A percentile compares a stretch with the other conserved stretches of the same genome.
phyloP scores from a whole-genome alignment of 2,329 filamentous ascomycete species.

The Beauveria australis region DNA sequence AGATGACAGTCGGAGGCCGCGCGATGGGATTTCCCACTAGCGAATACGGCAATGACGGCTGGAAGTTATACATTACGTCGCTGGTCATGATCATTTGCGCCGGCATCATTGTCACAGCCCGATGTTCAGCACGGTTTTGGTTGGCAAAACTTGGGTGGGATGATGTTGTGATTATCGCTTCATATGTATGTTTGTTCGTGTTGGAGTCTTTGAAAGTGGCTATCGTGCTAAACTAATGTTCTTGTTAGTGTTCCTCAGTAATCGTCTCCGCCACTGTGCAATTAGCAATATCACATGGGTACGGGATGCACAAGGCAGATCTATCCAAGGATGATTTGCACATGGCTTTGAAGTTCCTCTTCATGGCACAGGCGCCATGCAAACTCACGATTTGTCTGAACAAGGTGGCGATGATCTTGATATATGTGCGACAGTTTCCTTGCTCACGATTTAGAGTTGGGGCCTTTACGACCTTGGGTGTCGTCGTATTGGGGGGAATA shows the following conservation, averaged over 20 bases:
- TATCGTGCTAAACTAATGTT: background rate
- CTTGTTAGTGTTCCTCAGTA: conserved; percentile 22
- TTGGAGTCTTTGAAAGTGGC: background rate
- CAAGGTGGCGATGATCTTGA: conserved; percentile 40
- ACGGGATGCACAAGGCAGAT: conserved; percentile 30
- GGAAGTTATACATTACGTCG: conserved; percentile 25
- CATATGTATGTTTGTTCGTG: conserved; percentile 20
- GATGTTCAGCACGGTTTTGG: conserved; percentile 26
- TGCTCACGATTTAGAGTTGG: conserved; percentile 31
- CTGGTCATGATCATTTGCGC: conserved; percentile 28
- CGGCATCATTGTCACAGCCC: conserved; percentile 25
- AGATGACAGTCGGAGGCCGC: conserved; percentile 1
- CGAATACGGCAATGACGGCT: conserved; percentile 26
- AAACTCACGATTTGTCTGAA: conserved; percentile 41
- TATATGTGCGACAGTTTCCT: conserved; percentile 43
- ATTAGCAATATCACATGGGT: conserved; percentile 28
- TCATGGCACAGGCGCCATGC: conserved; percentile 39
- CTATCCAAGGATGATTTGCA: conserved; percentile 21
- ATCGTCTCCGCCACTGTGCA: conserved; percentile 26
- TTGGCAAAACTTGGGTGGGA: conserved; percentile 28
- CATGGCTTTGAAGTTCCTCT: conserved; percentile 30
- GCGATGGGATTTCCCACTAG: conserved; percentile 21
- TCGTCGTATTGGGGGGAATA: conserved; percentile 34
- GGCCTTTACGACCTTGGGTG: conserved; percentile 28
- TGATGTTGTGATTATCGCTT: conserved; percentile 29